Percentiles rank a stretch among this genome's conserved stretches.
Conservation (phyloP, 192 early-diverging fungal genomes). For the Podila horticola region DNA sequence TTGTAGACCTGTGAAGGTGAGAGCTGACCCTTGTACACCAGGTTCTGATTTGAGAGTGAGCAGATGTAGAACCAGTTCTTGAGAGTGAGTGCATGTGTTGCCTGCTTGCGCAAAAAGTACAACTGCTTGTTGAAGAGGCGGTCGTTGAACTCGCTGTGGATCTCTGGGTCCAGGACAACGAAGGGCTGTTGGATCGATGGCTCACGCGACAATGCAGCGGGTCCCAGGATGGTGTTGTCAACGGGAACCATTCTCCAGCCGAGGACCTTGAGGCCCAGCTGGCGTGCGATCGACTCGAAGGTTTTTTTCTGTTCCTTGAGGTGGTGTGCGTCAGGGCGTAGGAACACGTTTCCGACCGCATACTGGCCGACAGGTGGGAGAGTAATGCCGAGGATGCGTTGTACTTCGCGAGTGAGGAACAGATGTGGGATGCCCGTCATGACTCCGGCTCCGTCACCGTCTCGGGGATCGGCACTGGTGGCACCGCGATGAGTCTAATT, state of each 20-base stretch:
- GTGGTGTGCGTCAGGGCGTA: conserved; percentile 72
- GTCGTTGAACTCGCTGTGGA: conserved; percentile 55
- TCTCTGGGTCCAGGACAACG: conserved; percentile 69
- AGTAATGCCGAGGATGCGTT: conserved; percentile 62
- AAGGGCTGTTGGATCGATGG: conserved; percentile 95
- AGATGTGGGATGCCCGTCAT: conserved; percentile 96
- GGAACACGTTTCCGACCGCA: conserved; percentile 94
- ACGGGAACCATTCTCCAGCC: conserved; percentile 93
- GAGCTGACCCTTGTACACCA: conserved; percentile 98
- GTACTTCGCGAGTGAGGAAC: conserved; percentile 76
- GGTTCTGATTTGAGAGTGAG: conserved; percentile 93
- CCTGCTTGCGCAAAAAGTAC: conserved; percentile 90
- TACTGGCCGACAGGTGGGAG: conserved; percentile 86
- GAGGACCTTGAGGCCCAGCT: conserved; percentile 78
- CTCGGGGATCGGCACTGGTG: conserved; percentile 90
- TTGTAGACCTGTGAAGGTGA: conserved; percentile 94
- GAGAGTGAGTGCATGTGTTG: conserved; percentile 85
- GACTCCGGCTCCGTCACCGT: conserved; percentile 98
- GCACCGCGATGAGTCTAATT: conserved; percentile 91
- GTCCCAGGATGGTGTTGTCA: conserved; percentile 89
- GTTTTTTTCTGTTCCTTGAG: conserved; percentile 75
- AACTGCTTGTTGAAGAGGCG: conserved; percentile 84
- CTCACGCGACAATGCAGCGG: conserved; percentile 87
- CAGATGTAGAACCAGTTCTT: conserved; percentile 98
- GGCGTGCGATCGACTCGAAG: conserved; percentile 84